Percentiles rank a stretch among this genome's conserved stretches.
These are phyloP conservation scores for Ulvella scutata DNA, from an alignment of 139 green algal species.

Conservation along the genomic window DNA sequence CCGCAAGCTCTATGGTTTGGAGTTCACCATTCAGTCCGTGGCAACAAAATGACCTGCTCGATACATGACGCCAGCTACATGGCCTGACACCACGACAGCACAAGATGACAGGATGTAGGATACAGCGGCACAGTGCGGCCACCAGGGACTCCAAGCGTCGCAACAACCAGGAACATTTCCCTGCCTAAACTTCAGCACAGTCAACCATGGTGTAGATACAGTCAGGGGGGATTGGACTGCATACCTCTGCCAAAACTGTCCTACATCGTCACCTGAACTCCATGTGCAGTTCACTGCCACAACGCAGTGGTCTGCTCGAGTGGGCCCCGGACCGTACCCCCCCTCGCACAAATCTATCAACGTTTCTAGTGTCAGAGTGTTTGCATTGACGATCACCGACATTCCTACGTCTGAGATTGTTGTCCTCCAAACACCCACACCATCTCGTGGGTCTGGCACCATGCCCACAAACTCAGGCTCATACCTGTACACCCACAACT, in stretches of 20 bases:
- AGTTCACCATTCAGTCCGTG: not conserved
- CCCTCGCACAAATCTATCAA: not conserved
- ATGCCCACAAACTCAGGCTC: not conserved
- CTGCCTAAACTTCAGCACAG: not conserved
- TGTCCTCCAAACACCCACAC: not conserved
- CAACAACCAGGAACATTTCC: not conserved
- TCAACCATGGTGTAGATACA: not conserved
- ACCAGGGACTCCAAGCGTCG: not conserved
- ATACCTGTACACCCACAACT: not conserved
- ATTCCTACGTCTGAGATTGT: no score
- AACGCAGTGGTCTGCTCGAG: not conserved
- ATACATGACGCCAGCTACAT: not conserved
- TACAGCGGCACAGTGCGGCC: not conserved
- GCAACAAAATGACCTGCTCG: not conserved
- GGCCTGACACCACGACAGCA: not conserved
- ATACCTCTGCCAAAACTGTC: not conserved
- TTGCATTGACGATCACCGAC: not conserved
- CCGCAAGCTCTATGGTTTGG: not conserved
- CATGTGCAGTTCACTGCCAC: constrained; percentile 4
- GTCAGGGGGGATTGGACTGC: not conserved
- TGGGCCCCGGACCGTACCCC: not conserved
- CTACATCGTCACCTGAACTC: not conserved
- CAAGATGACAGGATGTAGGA: not conserved
- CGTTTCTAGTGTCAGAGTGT: not conserved
- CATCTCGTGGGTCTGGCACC: not conserved